phyloP scores from a whole-genome alignment of 2,329 filamentous ascomycete species.

The Ascomycota sp. region DNA sequence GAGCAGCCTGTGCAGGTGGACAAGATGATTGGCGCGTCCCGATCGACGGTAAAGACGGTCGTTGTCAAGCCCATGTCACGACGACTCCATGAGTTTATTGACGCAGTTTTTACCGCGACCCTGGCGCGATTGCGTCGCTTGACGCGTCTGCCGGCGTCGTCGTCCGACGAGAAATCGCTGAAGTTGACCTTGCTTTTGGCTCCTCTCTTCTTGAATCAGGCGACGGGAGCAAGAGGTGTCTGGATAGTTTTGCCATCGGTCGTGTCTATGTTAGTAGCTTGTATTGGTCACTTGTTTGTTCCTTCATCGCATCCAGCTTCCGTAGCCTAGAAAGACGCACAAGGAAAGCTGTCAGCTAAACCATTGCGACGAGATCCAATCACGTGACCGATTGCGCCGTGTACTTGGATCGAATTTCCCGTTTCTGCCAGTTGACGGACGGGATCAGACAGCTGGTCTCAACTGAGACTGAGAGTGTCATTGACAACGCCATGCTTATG shows the following conservation, averaged over 20 bases:
- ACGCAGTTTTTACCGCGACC: constrained; percentile 41
- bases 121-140: constrained; percentile 58
- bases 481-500: no score
- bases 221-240: constrained; percentile 22
- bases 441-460: no score
- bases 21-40: constrained; percentile 39
- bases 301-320: no score
- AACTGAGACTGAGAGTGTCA: no score
- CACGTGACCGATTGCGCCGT: no score
- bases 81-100: constrained; percentile 20
- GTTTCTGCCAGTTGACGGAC: no score
- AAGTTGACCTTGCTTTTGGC: constrained; percentile 57
- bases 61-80: constrained; percentile 19
- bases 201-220: constrained; percentile 72
- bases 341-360: no score
- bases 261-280: neutral
- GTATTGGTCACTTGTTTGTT: no score
- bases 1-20: constrained; percentile 12
- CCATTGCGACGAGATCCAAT: no score
- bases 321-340: no score
- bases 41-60: constrained; percentile 38
- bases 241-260: neutral
- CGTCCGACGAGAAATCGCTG: constrained; percentile 54
- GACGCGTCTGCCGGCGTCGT: constrained; percentile 53
- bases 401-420: no score